These are phyloP conservation scores for Mycosphaerella arachidis DNA, from an alignment of 2,329 filamentous ascomycete species.

Conservation along the genomic window DNA sequence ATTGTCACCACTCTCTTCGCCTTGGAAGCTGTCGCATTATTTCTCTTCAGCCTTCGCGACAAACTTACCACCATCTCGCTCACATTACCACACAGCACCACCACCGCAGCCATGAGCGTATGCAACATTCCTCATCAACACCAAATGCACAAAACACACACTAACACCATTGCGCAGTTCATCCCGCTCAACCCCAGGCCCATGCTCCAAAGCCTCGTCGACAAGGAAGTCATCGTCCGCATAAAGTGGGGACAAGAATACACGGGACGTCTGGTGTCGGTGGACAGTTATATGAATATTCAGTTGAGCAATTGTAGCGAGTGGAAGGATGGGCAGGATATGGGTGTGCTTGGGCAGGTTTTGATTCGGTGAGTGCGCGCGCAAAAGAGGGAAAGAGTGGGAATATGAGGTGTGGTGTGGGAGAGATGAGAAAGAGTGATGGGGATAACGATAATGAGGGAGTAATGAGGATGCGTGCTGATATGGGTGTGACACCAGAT, in stretches of 20 bases:
- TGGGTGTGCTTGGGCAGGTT: slow-evolving; percentile 81
- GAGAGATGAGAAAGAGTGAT: neutral
- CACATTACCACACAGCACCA: neutral
- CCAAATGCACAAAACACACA: no score
- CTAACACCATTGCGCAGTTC: slow-evolving; percentile 47
- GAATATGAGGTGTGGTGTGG: neutral
- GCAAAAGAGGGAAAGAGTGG: neutral
- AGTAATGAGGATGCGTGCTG: neutral
- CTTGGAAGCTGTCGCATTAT: neutral
- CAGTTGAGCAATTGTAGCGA: slow-evolving; percentile 88
- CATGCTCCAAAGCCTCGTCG: slow-evolving; percentile 91
- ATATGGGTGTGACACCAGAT: slow-evolving; percentile 48
- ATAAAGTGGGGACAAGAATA: slow-evolving; percentile 99
- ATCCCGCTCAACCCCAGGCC: slow-evolving; percentile 95
- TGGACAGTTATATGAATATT: slow-evolving; percentile 99
- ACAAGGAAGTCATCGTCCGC: slow-evolving; percentile 84
- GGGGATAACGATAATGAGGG: neutral
- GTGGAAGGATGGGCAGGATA: slow-evolving; percentile 82
- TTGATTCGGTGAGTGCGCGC: slow-evolving; percentile 66
- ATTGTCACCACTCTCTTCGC: neutral
- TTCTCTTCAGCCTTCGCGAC: neutral
- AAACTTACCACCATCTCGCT: neutral
- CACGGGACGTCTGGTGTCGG: slow-evolving; percentile 84
- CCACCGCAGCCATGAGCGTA: slow-evolving; percentile 24
- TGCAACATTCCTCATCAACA: neutral